Conservation (phyloP, 148 eudicot species). For the Linanthus parryae region DNA sequence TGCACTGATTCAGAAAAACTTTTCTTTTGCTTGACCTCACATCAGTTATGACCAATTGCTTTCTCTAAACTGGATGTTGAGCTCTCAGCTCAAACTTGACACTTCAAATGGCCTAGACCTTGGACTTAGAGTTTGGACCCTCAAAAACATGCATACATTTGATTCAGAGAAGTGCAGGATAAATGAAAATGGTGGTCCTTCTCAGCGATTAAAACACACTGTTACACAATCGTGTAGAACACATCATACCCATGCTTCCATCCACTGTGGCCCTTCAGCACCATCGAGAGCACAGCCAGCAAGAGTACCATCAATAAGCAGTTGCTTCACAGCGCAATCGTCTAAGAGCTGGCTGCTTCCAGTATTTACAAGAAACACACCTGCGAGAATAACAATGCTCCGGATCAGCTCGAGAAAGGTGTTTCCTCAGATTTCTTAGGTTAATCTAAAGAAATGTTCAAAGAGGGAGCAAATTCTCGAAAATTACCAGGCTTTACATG, state of each 20-base stretch:
- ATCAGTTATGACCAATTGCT: no score
- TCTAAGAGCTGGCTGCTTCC: slow-evolving; percentile 98
- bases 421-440: not conserved
- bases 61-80: no score
- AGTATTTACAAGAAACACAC: slow-evolving; percentile 91
- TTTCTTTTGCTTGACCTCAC: no score
- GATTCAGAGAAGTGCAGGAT: no score
- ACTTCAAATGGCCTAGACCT: no score
- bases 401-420: slow-evolving; percentile 3
- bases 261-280: slow-evolving; percentile 99
- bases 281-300: slow-evolving; percentile 99
- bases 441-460: not conserved
- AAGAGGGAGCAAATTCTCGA: not conserved
- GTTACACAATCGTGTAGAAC: no score
- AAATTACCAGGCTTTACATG: slow-evolving; percentile 82
- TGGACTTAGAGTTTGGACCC: no score
- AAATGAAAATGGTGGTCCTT: no score
- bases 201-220: no score
- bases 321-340: slow-evolving; percentile 98
- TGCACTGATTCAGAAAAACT: no score
- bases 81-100: no score
- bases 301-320: slow-evolving; percentile 85
- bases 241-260: slow-evolving; percentile 99
- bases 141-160: no score
- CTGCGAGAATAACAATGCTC: slow-evolving; percentile 27